phyloP scores from a whole-genome alignment of 805 yeast species.

The Torulaspora microellipsoides region DNA sequence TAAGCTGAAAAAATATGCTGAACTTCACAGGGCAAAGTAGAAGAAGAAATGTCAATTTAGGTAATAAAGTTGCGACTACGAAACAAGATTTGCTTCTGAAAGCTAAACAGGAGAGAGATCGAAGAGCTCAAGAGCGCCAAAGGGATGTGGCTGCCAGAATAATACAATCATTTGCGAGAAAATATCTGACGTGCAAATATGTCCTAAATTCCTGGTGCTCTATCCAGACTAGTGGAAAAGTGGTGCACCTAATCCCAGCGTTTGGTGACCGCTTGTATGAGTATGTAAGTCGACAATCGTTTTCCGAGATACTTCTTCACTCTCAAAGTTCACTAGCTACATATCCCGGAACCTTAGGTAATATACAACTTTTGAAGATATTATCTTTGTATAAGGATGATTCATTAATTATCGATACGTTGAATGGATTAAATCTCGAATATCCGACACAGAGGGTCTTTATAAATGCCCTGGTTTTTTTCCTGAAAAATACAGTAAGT shows the following conservation, averaged over 20 bases:
- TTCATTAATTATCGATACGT: conserved; percentile 5
- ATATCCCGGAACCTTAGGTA: conserved; percentile 13
- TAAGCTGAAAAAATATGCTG: conserved; percentile 22
- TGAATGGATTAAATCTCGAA: conserved; percentile 9
- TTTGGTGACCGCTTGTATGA: conserved; percentile 30
- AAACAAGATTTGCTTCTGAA: conserved; percentile 49
- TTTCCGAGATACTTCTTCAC: conserved; percentile 4
- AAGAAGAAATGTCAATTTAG: conserved; percentile 58
- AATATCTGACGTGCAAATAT: conserved; percentile 34
- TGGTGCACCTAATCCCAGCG: conserved; percentile 27
- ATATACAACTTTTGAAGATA: conserved; percentile 9
- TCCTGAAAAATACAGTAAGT: conserved; percentile 3
- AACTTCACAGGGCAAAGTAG: conserved; percentile 66
- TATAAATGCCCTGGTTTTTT: conserved; percentile 5
- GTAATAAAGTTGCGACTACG: conserved; percentile 38
- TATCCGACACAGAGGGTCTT: conserved; percentile 4
- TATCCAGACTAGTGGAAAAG: conserved; percentile 19
- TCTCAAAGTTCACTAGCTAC: conserved; percentile 10
- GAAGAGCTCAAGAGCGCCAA: conserved; percentile 53
- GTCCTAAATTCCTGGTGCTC: conserved; percentile 23
- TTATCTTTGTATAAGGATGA: conserved; percentile 11
- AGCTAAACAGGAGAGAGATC: conserved; percentile 61
- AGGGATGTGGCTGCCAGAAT: conserved; percentile 45
- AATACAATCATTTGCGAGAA: conserved; percentile 49
- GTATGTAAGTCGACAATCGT: conserved; percentile 10